Conservation (phyloP, 1,284 basidiomycete species). For the Lignosus rhinocerotis region DNA sequence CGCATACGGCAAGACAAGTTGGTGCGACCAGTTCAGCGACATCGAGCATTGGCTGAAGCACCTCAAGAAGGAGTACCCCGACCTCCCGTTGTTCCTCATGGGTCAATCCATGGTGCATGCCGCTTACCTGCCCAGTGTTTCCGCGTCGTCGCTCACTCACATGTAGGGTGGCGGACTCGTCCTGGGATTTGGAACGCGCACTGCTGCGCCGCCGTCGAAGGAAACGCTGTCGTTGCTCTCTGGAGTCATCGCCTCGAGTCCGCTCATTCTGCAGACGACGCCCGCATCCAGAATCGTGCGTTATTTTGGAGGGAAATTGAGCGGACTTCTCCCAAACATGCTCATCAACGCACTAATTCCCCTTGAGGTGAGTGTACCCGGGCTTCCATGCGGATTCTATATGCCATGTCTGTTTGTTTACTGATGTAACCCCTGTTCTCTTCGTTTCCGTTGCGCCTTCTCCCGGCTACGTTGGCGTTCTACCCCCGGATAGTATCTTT, state of each 20-base stretch:
- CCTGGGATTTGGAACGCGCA: conserved; percentile 59
- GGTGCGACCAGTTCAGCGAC: conserved; percentile 69
- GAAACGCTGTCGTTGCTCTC: conserved; percentile 48
- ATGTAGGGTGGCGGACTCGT: conserved; percentile 66
- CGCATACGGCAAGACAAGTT: conserved; percentile 69
- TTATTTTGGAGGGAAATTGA: conserved; percentile 52
- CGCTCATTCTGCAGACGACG: conserved; percentile 62
- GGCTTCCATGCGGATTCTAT: not conserved
- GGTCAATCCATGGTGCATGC: conserved; percentile 82
- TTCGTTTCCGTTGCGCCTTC: not conserved
- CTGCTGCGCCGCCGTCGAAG: conserved; percentile 38
- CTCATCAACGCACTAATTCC: conserved; percentile 63
- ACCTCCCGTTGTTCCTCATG: conserved; percentile 67
- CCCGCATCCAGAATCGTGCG: conserved; percentile 56
- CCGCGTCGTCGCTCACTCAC: not conserved
- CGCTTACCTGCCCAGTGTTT: not conserved
- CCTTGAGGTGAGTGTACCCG: conserved; percentile 46
- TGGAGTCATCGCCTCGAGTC: conserved; percentile 71
- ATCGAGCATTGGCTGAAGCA: conserved; percentile 66
- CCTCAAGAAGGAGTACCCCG: conserved; percentile 45
- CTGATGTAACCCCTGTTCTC: not conserved
- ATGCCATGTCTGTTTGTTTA: not conserved
- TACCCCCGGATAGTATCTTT: conserved; percentile 51
- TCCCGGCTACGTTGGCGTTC: not conserved
- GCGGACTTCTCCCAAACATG: conserved; percentile 50